Conservation (phyloP, 2,329 filamentous ascomycete species). For the Microthyrium microscopicum region DNA sequence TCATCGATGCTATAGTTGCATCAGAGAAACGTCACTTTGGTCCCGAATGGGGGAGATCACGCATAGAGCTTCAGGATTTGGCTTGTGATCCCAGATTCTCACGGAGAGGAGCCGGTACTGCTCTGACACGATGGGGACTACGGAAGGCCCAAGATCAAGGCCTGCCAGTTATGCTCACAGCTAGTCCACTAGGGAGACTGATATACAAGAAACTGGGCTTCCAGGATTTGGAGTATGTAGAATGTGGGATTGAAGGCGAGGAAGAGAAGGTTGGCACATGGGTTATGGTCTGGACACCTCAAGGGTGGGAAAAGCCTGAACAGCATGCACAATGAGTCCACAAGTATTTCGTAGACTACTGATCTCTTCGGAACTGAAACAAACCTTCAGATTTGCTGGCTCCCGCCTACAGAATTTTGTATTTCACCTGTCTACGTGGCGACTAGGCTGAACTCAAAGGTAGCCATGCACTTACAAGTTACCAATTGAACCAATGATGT, state of each 20-base stretch:
- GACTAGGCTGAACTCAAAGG: too few relatives aligned
- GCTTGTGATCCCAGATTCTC: neutral
- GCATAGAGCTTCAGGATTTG: neutral
- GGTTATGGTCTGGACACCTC: conserved; percentile 3
- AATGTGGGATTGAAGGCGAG: neutral
- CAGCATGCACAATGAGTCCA: too few relatives aligned
- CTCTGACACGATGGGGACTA: neutral
- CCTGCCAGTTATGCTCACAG: conserved; percentile 2
- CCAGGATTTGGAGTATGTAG: neutral
- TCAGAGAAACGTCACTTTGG: neutral
- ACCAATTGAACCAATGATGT: too few relatives aligned
- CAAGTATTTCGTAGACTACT: too few relatives aligned
- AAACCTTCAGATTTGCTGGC: too few relatives aligned
- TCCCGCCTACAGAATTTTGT: too few relatives aligned
- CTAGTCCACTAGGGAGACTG: neutral
- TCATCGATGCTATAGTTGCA: conserved; percentile 1
- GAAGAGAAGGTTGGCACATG: conserved; percentile 1
- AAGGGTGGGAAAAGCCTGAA: conserved; percentile 1
- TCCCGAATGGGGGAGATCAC: neutral
- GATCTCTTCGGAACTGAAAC: too few relatives aligned
- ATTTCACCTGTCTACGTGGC: too few relatives aligned
- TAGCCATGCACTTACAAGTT: too few relatives aligned
- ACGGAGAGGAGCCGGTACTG: neutral
- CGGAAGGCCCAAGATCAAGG: neutral
- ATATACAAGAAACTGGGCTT: neutral